Percentiles rank a stretch among this genome's conserved stretches.
phyloP scores from a whole-genome alignment of 352 stramenopile genomes.

The Pythium monospermum region DNA sequence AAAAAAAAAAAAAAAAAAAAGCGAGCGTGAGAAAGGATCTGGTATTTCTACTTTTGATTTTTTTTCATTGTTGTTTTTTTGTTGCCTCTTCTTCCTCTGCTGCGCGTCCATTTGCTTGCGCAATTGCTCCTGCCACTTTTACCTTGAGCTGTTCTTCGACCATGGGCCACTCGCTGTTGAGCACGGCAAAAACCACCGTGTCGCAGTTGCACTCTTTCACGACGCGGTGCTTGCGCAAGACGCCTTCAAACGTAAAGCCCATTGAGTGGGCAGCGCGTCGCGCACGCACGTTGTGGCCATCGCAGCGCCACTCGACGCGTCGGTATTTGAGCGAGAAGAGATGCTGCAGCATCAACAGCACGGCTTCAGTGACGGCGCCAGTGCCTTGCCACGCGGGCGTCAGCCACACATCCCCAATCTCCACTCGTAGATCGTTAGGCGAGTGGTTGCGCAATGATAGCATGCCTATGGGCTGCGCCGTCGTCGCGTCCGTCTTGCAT shows the following conservation, averaged over 20 bases:
- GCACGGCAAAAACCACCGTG: constrained; percentile 75
- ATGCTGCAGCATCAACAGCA: constrained; percentile 66
- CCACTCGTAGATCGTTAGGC: constrained; percentile 68
- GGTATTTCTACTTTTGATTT: constrained; percentile 29
- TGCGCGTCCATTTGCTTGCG: neutral
- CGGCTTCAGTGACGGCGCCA: constrained; percentile 40
- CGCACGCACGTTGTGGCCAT: constrained; percentile 84
- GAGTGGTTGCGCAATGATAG: constrained; percentile 69
- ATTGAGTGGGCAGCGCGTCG: constrained; percentile 70
- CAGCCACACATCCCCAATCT: constrained; percentile 80
- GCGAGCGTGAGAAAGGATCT: no score
- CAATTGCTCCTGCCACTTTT: constrained; percentile 12
- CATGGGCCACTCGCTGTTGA: constrained; percentile 84
- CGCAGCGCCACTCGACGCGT: constrained; percentile 83
- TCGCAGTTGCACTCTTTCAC: constrained; percentile 83
- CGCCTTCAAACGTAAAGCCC: constrained; percentile 85
- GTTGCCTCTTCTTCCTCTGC: constrained; percentile 2
- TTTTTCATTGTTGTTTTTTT: constrained; percentile 28
- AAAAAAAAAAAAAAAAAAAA: no score
- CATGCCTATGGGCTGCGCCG: constrained; percentile 65
- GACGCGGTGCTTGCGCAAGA: constrained; percentile 84
- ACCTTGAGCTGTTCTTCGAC: constrained; percentile 57
- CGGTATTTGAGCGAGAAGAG: constrained; percentile 79
- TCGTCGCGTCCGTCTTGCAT: constrained; percentile 41
- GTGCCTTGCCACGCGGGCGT: constrained; percentile 67